Conservation (phyloP, 306 rosid genomes). For the Castanea sativa region DNA sequence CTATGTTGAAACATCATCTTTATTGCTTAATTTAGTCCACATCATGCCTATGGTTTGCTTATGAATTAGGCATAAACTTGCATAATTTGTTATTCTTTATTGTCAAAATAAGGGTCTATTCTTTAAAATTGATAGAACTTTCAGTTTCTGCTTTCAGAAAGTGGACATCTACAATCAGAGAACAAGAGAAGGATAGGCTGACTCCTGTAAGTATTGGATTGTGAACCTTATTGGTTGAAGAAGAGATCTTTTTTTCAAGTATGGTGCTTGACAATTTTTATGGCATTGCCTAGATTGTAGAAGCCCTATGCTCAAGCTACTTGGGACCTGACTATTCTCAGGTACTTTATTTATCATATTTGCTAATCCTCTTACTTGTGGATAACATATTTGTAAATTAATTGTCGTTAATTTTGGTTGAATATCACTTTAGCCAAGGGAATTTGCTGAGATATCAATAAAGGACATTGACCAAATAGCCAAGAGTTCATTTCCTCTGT, state of each 20-base stretch:
- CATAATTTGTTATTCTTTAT: not conserved
- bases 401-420: constrained; percentile 21
- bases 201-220: constrained; percentile 69
- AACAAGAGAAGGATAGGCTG: constrained; percentile 75
- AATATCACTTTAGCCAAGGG: constrained; percentile 60
- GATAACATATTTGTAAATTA: constrained; percentile 14
- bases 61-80: not conserved
- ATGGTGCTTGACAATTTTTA: constrained; percentile 32
- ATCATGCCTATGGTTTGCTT: not conserved
- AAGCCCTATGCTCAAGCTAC: constrained; percentile 78
- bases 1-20: not conserved
- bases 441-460: constrained; percentile 63
- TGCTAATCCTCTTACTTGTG: constrained; percentile 4
- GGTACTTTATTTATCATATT: constrained; percentile 46
- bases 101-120: not conserved
- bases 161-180: constrained; percentile 81
- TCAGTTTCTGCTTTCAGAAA: constrained; percentile 62
- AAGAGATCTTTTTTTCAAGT: not conserved
- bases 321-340: constrained; percentile 87
- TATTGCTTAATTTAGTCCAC: not conserved
- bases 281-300: constrained; percentile 68
- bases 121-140: constrained; percentile 22
- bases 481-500: constrained; percentile 87
- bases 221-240: constrained; percentile 3
- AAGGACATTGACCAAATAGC: constrained; percentile 80